Percentiles rank a stretch among this genome's conserved stretches.
Conservation (phyloP, 2,329 filamentous ascomycete genomes). For the Geosmithia morbida region DNA sequence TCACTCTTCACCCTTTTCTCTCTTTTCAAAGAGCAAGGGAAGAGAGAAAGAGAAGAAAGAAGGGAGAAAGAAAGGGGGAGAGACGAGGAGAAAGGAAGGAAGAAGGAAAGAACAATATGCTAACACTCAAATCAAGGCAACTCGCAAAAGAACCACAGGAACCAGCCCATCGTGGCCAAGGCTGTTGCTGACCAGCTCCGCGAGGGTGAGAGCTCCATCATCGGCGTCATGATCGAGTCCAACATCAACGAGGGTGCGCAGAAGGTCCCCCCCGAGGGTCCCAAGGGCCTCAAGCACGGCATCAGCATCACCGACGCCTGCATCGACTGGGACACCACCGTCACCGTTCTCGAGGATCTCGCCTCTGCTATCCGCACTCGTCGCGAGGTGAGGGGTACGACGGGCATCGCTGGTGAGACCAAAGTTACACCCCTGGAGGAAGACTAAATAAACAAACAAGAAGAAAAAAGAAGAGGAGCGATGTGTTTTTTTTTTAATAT, state of each 20-base stretch:
- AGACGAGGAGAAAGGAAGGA: neutral
- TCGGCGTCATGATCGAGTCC: constrained; percentile 98
- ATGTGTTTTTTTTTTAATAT: no score
- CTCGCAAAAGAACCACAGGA: constrained; percentile 93
- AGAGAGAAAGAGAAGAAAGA: neutral
- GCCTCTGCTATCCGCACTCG: constrained; percentile 71
- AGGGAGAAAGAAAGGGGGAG: neutral
- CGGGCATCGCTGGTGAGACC: neutral
- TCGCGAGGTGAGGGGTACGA: constrained; percentile 36
- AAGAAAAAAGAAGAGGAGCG: neutral
- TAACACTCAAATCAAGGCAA: constrained; percentile 51
- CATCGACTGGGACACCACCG: constrained; percentile 82
- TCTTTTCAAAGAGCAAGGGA: neutral
- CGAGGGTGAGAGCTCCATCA: constrained; percentile 73
- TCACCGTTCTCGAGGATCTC: constrained; percentile 68
- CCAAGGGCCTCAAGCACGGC: constrained; percentile 65
- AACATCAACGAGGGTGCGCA: constrained; percentile 87
- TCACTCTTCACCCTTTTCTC: neutral
- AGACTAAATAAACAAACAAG: constrained; percentile 1
- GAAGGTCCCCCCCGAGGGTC: constrained; percentile 77
- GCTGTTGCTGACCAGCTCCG: constrained; percentile 72
- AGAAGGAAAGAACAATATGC: neutral
- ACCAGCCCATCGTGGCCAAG: constrained; percentile 87
- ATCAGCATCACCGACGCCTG: constrained; percentile 94
- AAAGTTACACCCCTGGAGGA: constrained; percentile 3